These are phyloP conservation scores for Talaromyces amestolkiae DNA, from an alignment of 2,329 filamentous ascomycete genomes.

Conservation along the genomic window DNA sequence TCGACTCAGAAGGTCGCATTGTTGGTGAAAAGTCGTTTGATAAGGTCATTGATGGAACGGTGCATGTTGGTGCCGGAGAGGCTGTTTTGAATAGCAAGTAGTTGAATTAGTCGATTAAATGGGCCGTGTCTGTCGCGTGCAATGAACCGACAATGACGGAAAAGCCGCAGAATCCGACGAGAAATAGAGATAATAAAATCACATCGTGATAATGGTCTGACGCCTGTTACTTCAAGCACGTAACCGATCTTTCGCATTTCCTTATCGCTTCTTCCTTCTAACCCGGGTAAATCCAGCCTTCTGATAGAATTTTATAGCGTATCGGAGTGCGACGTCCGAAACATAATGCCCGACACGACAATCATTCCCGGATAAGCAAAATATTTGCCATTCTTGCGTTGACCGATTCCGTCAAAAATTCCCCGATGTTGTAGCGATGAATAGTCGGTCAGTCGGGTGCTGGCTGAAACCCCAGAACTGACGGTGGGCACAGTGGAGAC, in stretches of 20 bases:
- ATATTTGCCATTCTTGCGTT: background rate
- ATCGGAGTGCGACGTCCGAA: background rate
- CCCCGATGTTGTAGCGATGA: background rate
- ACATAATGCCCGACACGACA: background rate
- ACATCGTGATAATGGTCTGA: background rate
- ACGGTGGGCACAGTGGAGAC: slow-evolving; percentile 1
- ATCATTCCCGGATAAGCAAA: background rate
- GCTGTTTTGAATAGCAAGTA: background rate
- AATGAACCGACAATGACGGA: background rate
- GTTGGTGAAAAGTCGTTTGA: background rate
- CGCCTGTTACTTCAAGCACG: background rate
- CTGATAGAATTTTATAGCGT: background rate
- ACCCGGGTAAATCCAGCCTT: background rate
- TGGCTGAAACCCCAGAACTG: background rate
- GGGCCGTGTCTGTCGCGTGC: background rate
- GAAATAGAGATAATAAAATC: background rate
- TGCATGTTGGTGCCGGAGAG: background rate
- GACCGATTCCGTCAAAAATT: background rate
- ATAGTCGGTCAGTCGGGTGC: slow-evolving; percentile 3
- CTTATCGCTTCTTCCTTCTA: background rate
- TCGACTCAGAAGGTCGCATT: background rate
- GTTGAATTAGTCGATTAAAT: background rate
- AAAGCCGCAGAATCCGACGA: slow-evolving; percentile 1
- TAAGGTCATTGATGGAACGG: background rate
- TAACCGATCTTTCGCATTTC: background rate